Percentiles rank a stretch among this genome's conserved stretches.
Evolutionary conservation across 371 early-diverging fungal species (phyloP).

Genomic region (Syncephalastrum monosporum): DNA sequence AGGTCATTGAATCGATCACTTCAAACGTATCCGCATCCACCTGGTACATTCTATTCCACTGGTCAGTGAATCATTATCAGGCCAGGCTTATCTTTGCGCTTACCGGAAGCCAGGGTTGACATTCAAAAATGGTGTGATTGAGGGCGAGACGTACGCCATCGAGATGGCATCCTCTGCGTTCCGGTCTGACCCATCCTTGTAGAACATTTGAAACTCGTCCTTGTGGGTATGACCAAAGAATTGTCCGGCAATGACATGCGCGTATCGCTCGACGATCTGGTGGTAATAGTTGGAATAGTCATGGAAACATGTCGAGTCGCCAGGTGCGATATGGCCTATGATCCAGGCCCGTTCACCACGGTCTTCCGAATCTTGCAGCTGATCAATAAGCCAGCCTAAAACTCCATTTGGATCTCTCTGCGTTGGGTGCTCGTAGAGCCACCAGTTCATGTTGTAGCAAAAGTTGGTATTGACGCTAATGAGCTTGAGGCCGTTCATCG

Average conservation of each 20-base stretch:
- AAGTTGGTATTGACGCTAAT: slow-evolving; percentile 67
- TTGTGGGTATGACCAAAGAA: slow-evolving; percentile 65
- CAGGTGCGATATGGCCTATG: slow-evolving; percentile 59
- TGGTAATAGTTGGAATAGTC: slow-evolving; percentile 59
- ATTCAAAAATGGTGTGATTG: slow-evolving; percentile 50
- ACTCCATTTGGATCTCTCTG: slow-evolving; percentile 54
- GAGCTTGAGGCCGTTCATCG: slow-evolving; percentile 46
- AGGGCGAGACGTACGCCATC: slow-evolving; percentile 54
- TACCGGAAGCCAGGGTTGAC: slow-evolving; percentile 60
- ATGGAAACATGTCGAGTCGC: slow-evolving; percentile 53
- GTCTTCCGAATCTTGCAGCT: slow-evolving; percentile 58
- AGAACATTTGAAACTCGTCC: slow-evolving; percentile 58
- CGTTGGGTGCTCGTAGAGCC: slow-evolving; percentile 39
- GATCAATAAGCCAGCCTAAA: slow-evolving; percentile 48
- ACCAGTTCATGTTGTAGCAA: slow-evolving; percentile 59
- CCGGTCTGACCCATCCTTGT: slow-evolving; percentile 32
- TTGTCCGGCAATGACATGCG: slow-evolving; percentile 60
- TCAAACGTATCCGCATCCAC: slow-evolving; percentile 57
- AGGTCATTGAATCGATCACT: slow-evolving; percentile 56
- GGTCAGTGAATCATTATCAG: background rate
- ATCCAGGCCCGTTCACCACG: slow-evolving; percentile 56
- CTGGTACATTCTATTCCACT: slow-evolving; percentile 38
- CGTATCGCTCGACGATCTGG: slow-evolving; percentile 57
- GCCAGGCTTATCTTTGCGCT: background rate
- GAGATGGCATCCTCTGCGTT: slow-evolving; percentile 43